These are phyloP conservation scores for Exophiala oligosperma DNA, from an alignment of 2,329 filamentous ascomycete species.

Conservation along the genomic window DNA sequence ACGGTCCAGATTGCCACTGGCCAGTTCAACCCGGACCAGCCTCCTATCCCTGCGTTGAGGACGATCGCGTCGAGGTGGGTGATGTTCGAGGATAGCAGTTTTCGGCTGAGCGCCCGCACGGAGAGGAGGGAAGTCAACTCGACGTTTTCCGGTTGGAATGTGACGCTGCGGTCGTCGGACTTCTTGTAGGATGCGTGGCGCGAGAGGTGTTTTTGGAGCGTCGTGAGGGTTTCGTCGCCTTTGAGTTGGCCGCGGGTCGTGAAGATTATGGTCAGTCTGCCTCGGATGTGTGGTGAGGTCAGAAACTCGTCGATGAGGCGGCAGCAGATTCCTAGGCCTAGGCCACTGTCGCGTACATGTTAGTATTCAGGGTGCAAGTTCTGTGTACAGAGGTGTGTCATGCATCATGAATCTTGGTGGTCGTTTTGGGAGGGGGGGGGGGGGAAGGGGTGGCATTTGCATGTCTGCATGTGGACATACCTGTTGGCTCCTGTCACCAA, in stretches of 20 bases:
- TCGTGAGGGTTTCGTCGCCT: slow-evolving; percentile 67
- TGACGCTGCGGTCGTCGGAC: slow-evolving; percentile 43
- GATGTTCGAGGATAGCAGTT: slow-evolving; percentile 48
- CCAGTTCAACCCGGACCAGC: slow-evolving; percentile 80
- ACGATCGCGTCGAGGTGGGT: slow-evolving; percentile 76
- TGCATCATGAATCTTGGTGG: neutral
- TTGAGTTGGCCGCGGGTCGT: slow-evolving; percentile 78
- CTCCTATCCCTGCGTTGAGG: slow-evolving; percentile 85
- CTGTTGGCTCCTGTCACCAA: slow-evolving; percentile 86
- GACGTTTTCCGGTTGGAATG: slow-evolving; percentile 57
- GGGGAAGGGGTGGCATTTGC: neutral
- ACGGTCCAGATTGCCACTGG: slow-evolving; percentile 55
- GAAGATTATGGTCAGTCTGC: slow-evolving; percentile 73
- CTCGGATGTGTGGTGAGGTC: slow-evolving; percentile 41
- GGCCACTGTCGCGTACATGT: slow-evolving; percentile 60
- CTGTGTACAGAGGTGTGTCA: neutral
- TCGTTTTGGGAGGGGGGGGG: neutral
- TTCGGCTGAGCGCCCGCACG: slow-evolving; percentile 54
- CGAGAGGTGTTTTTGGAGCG: slow-evolving; percentile 50
- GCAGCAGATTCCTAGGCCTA: slow-evolving; percentile 80
- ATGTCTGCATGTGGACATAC: slow-evolving; percentile 49
- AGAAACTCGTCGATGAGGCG: slow-evolving; percentile 91
- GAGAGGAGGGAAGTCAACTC: slow-evolving; percentile 59
- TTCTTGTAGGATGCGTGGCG: slow-evolving; percentile 22
- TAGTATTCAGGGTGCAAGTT: neutral